Evolutionary conservation across 257 asterid species (phyloP).

Genomic region (Thymus quinquecostatus): DNA sequence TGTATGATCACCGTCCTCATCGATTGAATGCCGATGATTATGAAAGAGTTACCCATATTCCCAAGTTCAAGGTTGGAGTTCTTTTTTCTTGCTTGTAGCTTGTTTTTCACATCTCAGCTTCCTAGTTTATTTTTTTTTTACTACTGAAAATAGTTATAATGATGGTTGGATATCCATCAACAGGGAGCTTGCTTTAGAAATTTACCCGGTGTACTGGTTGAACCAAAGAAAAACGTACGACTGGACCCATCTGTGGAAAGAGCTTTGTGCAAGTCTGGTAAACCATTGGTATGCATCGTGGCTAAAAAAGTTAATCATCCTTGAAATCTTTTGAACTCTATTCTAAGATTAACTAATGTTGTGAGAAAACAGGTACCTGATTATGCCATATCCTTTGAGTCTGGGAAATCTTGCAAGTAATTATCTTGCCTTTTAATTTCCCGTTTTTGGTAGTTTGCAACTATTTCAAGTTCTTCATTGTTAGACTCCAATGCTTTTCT

Average conservation of each 20-base stretch:
- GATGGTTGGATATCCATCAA: slow-evolving; percentile 4
- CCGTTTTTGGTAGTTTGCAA: too few species aligned
- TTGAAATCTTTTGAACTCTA: neutral
- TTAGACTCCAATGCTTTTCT: neutral
- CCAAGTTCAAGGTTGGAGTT: slow-evolving; percentile 39
- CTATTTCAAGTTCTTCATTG: too few species aligned
- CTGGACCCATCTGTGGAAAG: slow-evolving; percentile 37
- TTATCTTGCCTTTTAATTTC: neutral
- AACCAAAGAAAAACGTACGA: slow-evolving; percentile 24
- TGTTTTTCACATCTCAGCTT: neutral
- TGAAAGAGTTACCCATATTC: slow-evolving; percentile 43
- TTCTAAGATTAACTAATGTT: neutral
- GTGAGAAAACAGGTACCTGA: slow-evolving; percentile 43
- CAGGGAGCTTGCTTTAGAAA: slow-evolving; percentile 53
- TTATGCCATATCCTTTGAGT: slow-evolving; percentile 40
- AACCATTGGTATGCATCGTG: slow-evolving; percentile 39
- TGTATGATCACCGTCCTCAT: slow-evolving; percentile 44
- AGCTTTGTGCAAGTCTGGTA: slow-evolving; percentile 33
- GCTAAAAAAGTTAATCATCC: neutral
- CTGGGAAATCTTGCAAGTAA: slow-evolving; percentile 48
- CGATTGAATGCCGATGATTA: slow-evolving; percentile 40
- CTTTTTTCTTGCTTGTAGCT: neutral
- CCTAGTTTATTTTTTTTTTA: neutral
- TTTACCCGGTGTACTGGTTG: slow-evolving; percentile 42
- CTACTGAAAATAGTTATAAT: neutral